Evolutionary conservation across 2,329 filamentous ascomycete species (phyloP).

Genomic region (Trichoderma koningiopsis): DNA sequence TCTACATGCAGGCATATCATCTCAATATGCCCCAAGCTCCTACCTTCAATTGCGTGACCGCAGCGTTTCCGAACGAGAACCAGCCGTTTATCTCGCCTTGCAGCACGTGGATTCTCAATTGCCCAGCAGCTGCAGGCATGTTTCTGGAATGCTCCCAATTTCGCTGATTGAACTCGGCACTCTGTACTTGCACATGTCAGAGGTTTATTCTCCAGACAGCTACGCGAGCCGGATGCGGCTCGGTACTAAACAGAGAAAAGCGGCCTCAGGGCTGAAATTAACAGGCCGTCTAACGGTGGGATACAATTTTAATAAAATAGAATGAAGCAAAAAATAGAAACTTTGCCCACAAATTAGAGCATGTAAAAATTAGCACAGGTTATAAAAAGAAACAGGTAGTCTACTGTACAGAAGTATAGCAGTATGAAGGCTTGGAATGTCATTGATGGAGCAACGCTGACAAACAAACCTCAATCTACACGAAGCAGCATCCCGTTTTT

Average conservation of each 20-base stretch:
- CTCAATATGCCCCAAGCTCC: neutral
- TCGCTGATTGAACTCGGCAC: neutral
- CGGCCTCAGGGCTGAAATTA: neutral
- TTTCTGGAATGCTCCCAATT: neutral
- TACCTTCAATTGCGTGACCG: neutral
- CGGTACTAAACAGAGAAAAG: neutral
- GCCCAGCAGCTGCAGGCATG: neutral
- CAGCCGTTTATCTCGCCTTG: neutral
- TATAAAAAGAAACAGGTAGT: neutral
- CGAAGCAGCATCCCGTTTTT: neutral
- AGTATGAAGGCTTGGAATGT: neutral
- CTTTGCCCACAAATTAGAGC: neutral
- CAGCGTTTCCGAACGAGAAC: neutral
- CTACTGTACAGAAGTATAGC: neutral
- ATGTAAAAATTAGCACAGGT: neutral
- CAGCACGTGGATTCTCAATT: neutral
- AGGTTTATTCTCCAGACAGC: neutral
- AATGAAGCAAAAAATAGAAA: constrained; percentile 1
- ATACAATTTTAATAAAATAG: neutral
- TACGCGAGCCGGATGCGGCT: neutral
- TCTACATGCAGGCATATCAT: neutral
- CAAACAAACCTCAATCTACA: neutral
- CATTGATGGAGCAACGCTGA: neutral
- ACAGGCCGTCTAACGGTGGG: neutral
- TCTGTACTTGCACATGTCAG: neutral